These are phyloP conservation scores for Aspergillus nidulans DNA, from an alignment of 495 filamentous ascomycete genomes.

Conservation along the genomic window DNA sequence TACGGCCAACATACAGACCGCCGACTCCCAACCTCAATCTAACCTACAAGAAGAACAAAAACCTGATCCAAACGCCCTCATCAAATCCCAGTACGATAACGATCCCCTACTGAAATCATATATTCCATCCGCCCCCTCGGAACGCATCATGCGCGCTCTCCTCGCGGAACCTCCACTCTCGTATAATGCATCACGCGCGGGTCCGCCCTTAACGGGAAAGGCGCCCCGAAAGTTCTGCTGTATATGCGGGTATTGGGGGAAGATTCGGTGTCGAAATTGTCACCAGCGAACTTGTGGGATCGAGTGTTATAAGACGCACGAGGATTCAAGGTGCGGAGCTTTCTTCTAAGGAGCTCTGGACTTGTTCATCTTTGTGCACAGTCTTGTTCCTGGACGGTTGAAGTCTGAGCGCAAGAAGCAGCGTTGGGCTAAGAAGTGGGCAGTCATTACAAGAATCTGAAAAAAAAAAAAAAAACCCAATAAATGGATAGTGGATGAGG, in stretches of 20 bases:
- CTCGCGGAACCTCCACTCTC: conserved; percentile 67
- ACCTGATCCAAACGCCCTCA: conserved; percentile 32
- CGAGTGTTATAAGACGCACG: conserved; percentile 74
- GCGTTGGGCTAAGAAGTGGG: too few species aligned
- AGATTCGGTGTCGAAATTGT: conserved; percentile 80
- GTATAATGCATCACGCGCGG: conserved; percentile 72
- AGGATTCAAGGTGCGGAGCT: conserved; percentile 72
- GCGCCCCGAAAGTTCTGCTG: conserved; percentile 75
- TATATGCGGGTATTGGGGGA: conserved; percentile 90
- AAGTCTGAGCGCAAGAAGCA: too few species aligned
- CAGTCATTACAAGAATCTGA: too few species aligned
- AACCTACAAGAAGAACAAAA: conserved; percentile 10
- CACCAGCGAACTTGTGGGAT: conserved; percentile 75
- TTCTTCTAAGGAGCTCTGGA: conserved; percentile 34
- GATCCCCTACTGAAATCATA: conserved; percentile 60
- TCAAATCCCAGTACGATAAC: conserved; percentile 46
- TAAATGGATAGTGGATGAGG: background rate
- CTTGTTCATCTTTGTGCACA: background rate
- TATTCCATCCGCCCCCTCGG: conserved; percentile 60
- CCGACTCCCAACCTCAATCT: background rate
- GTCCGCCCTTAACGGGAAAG: conserved; percentile 45
- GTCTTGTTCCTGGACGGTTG: too few species aligned
- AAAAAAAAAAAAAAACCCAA: too few species aligned
- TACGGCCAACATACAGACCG: background rate
- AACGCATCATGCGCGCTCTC: conserved; percentile 63